phyloP scores from a whole-genome alignment of 805 yeast species.

The Nakazawaea holstii region DNA sequence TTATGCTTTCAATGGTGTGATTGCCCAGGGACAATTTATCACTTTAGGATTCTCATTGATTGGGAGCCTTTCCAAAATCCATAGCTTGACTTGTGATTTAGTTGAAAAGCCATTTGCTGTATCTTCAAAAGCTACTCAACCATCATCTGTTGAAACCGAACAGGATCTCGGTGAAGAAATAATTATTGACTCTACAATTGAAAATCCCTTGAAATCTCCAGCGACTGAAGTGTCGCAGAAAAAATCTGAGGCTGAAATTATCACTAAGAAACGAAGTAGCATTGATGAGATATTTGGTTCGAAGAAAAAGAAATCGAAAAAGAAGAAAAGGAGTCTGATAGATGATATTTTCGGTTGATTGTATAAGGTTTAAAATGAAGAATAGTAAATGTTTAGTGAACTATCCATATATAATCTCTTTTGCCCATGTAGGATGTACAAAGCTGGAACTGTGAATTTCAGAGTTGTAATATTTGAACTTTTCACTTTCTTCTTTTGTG shows the following conservation, averaged over 20 bases:
- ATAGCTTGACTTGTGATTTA: conserved; percentile 19
- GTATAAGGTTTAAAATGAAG: not conserved
- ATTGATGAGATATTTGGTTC: conserved; percentile 11
- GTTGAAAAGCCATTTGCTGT: conserved; percentile 9
- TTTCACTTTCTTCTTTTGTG: conserved; percentile 53
- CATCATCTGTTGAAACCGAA: not conserved
- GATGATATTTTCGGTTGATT: conserved; percentile 68
- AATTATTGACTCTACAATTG: conserved; percentile 12
- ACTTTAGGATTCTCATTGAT: conserved; percentile 66
- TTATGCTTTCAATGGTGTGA: conserved; percentile 57
- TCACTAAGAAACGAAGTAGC: not conserved
- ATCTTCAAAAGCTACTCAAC: conserved; percentile 8
- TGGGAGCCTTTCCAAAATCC: conserved; percentile 47
- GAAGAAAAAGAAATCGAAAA: conserved; percentile 21
- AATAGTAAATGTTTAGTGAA: not conserved
- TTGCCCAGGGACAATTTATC: conserved; percentile 74
- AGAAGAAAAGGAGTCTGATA: conserved; percentile 50
- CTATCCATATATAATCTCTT: conserved; percentile 3
- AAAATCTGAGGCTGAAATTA: not conserved
- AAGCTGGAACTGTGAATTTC: conserved; percentile 85
- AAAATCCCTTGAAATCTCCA: conserved; percentile 13
- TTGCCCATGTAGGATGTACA: conserved; percentile 88
- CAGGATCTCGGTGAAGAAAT: conserved; percentile 30
- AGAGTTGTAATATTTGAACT: conserved; percentile 78
- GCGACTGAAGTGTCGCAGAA: conserved; percentile 9